These are phyloP conservation scores for Calonectria pauciramosa DNA, from an alignment of 2,329 filamentous ascomycete species.

Conservation along the genomic window DNA sequence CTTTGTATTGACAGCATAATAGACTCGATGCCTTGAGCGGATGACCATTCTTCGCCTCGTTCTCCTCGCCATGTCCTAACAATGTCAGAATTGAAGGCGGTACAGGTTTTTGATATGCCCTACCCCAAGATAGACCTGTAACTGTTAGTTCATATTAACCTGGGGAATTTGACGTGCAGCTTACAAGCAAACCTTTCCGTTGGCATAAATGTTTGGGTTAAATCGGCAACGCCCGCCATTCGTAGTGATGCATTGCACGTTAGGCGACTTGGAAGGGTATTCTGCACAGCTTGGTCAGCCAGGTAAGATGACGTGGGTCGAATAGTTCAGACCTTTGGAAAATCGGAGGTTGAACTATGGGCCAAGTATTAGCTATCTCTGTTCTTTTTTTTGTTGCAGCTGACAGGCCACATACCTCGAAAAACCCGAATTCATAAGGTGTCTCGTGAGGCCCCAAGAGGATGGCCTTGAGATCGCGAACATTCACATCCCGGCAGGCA, in stretches of 20 bases:
- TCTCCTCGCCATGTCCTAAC: slow-evolving; percentile 93
- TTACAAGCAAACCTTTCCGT: slow-evolving; percentile 92
- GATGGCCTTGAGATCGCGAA: slow-evolving; percentile 87
- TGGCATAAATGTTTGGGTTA: slow-evolving; percentile 96
- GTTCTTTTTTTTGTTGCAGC: not conserved
- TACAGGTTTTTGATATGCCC: slow-evolving; percentile 20
- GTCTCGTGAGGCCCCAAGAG: slow-evolving; percentile 95
- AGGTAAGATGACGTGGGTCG: not conserved
- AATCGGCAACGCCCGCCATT: slow-evolving; percentile 91
- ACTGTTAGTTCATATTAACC: slow-evolving; percentile 32
- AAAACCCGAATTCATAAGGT: slow-evolving; percentile 97
- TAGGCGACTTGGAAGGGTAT: slow-evolving; percentile 80
- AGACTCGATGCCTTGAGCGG: slow-evolving; percentile 94
- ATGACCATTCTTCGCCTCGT: slow-evolving; percentile 94
- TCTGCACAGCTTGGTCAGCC: slow-evolving; percentile 63
- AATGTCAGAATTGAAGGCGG: slow-evolving; percentile 30
- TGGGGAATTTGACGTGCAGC: slow-evolving; percentile 50
- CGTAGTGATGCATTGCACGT: slow-evolving; percentile 81
- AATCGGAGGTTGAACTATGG: slow-evolving; percentile 82
- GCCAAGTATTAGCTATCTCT: slow-evolving; percentile 3
- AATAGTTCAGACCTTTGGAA: slow-evolving; percentile 70
- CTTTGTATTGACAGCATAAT: slow-evolving; percentile 97
- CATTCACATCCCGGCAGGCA: slow-evolving; percentile 87
- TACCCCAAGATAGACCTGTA: slow-evolving; percentile 89
- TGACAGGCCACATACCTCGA: slow-evolving; percentile 74